Evolutionary conservation across 805 yeast genomes (phyloP).

Genomic region (Brettanomyces sp.): DNA sequence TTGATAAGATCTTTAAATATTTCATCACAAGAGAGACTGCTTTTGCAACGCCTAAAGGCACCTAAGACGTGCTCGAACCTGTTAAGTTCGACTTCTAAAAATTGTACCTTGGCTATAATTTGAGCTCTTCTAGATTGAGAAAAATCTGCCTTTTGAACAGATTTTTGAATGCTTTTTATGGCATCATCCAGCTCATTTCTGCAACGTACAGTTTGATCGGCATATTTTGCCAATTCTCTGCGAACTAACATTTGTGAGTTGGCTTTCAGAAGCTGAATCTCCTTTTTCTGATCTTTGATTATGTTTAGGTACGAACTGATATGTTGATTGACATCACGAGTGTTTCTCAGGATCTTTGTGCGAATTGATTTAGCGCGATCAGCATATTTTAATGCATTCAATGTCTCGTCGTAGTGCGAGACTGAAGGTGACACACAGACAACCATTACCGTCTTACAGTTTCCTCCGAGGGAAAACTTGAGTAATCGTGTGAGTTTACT

Average conservation of each 20-base stretch:
- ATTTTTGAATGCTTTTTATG: slow-evolving; percentile 30
- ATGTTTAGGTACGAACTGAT: slow-evolving; percentile 77
- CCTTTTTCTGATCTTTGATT: slow-evolving; percentile 73
- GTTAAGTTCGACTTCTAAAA: slow-evolving; percentile 20
- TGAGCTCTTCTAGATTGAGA: slow-evolving; percentile 35
- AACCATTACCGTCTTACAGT: slow-evolving; percentile 92
- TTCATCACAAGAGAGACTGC: slow-evolving; percentile 7
- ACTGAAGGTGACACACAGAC: slow-evolving; percentile 88
- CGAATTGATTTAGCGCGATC: slow-evolving; percentile 85
- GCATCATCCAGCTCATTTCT: slow-evolving; percentile 31
- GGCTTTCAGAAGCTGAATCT: slow-evolving; percentile 56
- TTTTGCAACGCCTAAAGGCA: slow-evolving; percentile 15
- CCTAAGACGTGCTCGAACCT: slow-evolving; percentile 18
- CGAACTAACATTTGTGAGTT: slow-evolving; percentile 40
- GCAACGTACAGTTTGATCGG: slow-evolving; percentile 29
- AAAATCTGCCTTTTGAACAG: slow-evolving; percentile 33
- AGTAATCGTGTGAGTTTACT: slow-evolving; percentile 80
- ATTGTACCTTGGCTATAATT: slow-evolving; percentile 36
- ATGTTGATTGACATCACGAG: slow-evolving; percentile 68
- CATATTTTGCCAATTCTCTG: slow-evolving; percentile 27
- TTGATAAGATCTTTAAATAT: slow-evolving; percentile 8
- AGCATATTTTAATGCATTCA: slow-evolving; percentile 86
- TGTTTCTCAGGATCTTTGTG: slow-evolving; percentile 67
- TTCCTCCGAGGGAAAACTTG: slow-evolving; percentile 87
- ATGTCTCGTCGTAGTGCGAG: slow-evolving; percentile 84